Percentiles rank a stretch among this genome's conserved stretches.
phyloP scores from a whole-genome alignment of 139 green algal genomes.

The Deuterostichococcus epilithicus region DNA sequence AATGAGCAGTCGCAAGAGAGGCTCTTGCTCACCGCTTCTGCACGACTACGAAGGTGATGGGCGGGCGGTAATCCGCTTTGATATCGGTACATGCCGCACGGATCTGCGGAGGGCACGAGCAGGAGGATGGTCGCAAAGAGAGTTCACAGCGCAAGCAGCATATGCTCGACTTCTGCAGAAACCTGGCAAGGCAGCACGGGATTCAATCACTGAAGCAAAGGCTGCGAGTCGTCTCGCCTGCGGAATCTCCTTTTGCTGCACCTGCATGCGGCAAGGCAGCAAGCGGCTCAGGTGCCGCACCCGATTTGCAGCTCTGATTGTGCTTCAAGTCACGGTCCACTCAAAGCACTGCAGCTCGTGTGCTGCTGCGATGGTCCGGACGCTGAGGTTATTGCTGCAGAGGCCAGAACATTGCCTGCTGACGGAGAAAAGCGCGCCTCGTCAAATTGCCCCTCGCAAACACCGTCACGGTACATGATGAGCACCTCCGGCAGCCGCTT shows the following conservation, averaged over 20 bases:
- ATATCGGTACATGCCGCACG: neutral
- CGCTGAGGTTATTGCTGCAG: conserved; percentile 18
- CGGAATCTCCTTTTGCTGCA: neutral
- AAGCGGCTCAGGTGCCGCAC: conserved; percentile 29
- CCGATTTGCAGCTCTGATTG: no score
- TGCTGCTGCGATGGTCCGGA: conserved; percentile 39
- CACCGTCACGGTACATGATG: conserved; percentile 57
- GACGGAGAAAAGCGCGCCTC: conserved; percentile 36
- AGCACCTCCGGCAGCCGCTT: conserved; percentile 34
- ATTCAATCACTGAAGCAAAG: no score
- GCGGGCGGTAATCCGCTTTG: conserved; percentile 34
- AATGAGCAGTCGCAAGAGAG: conserved; percentile 38
- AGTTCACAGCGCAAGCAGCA: no score
- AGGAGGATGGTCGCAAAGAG: no score
- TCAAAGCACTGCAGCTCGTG: no score
- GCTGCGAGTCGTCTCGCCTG: no score
- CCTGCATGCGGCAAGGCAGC: neutral
- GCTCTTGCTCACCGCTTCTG: conserved; percentile 73
- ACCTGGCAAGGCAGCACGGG: no score
- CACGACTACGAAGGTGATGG: conserved; percentile 76
- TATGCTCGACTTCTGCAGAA: no score
- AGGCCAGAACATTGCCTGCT: neutral
- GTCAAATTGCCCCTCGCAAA: conserved; percentile 83
- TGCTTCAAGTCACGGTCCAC: no score
- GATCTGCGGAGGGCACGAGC: neutral